Evolutionary conservation across 805 yeast genomes (phyloP).

Genomic region (Hemisphaericaspora nanyangensis): DNA sequence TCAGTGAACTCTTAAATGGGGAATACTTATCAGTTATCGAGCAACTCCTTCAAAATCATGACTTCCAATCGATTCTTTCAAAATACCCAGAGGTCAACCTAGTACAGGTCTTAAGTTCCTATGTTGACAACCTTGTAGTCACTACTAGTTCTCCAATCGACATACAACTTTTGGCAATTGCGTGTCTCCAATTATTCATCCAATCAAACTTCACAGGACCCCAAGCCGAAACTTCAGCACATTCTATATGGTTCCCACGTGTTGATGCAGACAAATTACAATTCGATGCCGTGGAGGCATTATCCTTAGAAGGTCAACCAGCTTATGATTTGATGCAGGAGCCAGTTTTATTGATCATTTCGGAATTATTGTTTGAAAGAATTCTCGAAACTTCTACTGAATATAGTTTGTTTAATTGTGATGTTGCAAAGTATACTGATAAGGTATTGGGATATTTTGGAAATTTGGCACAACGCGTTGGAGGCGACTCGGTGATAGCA

Average conservation of each 20-base stretch:
- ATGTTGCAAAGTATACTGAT: slow-evolving; percentile 2
- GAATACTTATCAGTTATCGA: background rate
- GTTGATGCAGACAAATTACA: slow-evolving; percentile 17
- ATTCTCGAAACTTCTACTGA: slow-evolving; percentile 36
- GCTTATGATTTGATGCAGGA: slow-evolving; percentile 53
- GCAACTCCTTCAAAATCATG: slow-evolving; percentile 13
- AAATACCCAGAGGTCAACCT: slow-evolving; percentile 18
- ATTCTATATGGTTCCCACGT: slow-evolving; percentile 25
- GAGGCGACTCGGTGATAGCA: slow-evolving; percentile 36
- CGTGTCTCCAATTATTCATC: slow-evolving; percentile 62
- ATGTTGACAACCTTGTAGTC: slow-evolving; percentile 2
- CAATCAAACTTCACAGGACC: slow-evolving; percentile 88
- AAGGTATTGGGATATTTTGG: slow-evolving; percentile 4
- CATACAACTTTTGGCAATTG: slow-evolving; percentile 47
- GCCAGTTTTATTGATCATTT: slow-evolving; percentile 30
- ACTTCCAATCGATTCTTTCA: slow-evolving; percentile 2
- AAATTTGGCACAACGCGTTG: slow-evolving; percentile 7
- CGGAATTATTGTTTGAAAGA: slow-evolving; percentile 30
- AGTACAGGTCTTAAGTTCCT: slow-evolving; percentile 4
- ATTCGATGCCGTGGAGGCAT: slow-evolving; percentile 32
- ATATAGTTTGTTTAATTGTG: slow-evolving; percentile 39
- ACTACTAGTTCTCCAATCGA: slow-evolving; percentile 11
- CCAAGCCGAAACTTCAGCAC: slow-evolving; percentile 37
- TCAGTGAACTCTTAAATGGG: background rate
- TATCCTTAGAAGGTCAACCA: slow-evolving; percentile 62